A percentile compares a stretch with the other conserved stretches of the same genome.
phyloP scores from a whole-genome alignment of 495 filamentous ascomycete species.

The Daldinia grandis region DNA sequence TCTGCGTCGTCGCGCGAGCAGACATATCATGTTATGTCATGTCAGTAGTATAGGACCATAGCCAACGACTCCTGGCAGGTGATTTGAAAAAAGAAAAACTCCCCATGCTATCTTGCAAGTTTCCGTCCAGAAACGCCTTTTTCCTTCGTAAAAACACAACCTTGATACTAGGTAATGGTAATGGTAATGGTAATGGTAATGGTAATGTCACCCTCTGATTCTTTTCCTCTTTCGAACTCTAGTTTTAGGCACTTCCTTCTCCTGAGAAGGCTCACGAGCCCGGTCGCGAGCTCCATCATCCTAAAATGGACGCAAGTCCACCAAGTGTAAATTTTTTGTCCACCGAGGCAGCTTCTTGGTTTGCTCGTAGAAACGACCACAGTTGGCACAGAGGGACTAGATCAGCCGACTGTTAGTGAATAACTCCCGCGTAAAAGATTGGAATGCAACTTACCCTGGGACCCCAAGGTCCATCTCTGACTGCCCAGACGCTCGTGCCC shows the following conservation, averaged over 20 bases:
- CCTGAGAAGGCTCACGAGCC: not conserved
- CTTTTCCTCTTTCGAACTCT: not conserved
- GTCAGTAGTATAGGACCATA: slow-evolving; percentile 38
- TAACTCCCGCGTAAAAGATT: not conserved
- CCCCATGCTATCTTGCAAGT: slow-evolving; percentile 27
- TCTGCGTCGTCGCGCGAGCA: slow-evolving; percentile 7
- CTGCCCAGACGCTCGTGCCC: slow-evolving; percentile 92
- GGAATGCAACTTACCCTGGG: slow-evolving; percentile 70
- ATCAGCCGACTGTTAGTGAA: slow-evolving; percentile 22
- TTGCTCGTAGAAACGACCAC: slow-evolving; percentile 86
- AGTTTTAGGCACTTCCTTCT: not conserved
- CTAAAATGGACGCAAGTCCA: slow-evolving; percentile 53
- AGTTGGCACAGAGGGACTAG: slow-evolving; percentile 93
- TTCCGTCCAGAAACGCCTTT: slow-evolving; percentile 32
- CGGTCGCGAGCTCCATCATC: not conserved
- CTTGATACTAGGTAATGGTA: too few species aligned
- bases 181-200: too few species aligned
- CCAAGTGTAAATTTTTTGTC: slow-evolving; percentile 76
- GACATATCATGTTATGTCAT: too few species aligned
- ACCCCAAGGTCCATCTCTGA: slow-evolving; percentile 88
- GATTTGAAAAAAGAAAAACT: slow-evolving; percentile 11
- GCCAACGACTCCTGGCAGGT: slow-evolving; percentile 37
- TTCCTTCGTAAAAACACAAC: slow-evolving; percentile 15
- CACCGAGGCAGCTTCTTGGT: slow-evolving; percentile 85
- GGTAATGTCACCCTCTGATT: not conserved